Conservation (phyloP, 129 eudicot species). For the Ambrosia trifida region DNA sequence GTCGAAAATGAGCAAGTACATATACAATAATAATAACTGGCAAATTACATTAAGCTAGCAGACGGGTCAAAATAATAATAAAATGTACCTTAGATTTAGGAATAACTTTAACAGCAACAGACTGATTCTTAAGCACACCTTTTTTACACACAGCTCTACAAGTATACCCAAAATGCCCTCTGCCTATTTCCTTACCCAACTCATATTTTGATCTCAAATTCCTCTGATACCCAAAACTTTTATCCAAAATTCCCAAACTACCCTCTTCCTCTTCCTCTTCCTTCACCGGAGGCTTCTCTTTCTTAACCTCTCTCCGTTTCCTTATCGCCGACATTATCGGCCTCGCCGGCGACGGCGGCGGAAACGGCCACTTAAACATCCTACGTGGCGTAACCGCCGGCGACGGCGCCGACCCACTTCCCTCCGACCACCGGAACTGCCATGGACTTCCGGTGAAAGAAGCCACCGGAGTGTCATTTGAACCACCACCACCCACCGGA, state of each 20-base stretch:
- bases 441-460: conserved; percentile 71
- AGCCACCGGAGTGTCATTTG: conserved; percentile 42
- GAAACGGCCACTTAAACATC: conserved; percentile 84
- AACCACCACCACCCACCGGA: neutral
- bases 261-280: conserved; percentile 44
- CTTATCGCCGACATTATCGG: conserved; percentile 83
- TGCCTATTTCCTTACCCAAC: conserved; percentile 80
- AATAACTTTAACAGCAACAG: conserved; percentile 85
- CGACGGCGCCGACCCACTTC: conserved; percentile 61
- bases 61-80: neutral
- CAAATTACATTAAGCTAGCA: too few species aligned
- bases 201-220: conserved; percentile 71
- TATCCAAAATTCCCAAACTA: conserved; percentile 53
- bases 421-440: conserved; percentile 75
- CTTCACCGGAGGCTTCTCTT: conserved; percentile 37
- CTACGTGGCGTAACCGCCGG: conserved; percentile 80
- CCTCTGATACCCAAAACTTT: conserved; percentile 68
- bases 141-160: conserved; percentile 75
- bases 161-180: conserved; percentile 99
- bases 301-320: conserved; percentile 52
- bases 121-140: conserved; percentile 66
- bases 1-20: too few species aligned
- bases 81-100: conserved; percentile 79
- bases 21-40: too few species aligned
- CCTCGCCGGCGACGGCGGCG: conserved; percentile 99